Base-by-base conservation (phyloP, 1,284 basidiomycete genomes). In the Ganoderma meredithae region DNA sequence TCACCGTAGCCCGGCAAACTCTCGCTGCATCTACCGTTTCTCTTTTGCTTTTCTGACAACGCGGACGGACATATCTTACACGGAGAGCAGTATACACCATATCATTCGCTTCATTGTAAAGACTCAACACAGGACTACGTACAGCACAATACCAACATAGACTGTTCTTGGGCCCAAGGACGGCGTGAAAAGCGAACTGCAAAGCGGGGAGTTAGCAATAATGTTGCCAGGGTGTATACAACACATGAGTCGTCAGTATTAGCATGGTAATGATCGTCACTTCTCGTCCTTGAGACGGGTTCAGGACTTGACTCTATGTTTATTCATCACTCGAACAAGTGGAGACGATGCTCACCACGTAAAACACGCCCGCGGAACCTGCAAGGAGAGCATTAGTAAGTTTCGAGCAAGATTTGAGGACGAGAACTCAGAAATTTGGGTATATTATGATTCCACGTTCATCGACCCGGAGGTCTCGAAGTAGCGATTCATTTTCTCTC, bases 251-350 rank as follows among this genome's bases (percentile, higher is more conserved):
- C 69, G 81, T 92, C 91, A 93, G 91, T 85, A 93, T 93, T 93
- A 93, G 91, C 91, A 93, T 93, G 92, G 90, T 75, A 83, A 74
- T 78, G 78, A 81, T 91, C 91, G 83, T 90, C 91, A 91, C 83
- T 76, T 74, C 82, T 81, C 79, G 83, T 90, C 89, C 89, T 86
- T 88, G 66, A 88, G 89, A 92, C 86, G 80, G 81, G 82, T 79
- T 93, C 90, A 90, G 92, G 83, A 91, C 92, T 94, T 94, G 92
- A 94, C 92, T 93, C 91, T 92, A 93, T 89, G 83, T 86, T 39
- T 86, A 78, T 84, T 83, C 85, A 91, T 92, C 92, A 86, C 84
- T 71, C 78, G 60, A 74, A 69, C 8, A 27, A 64, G 72, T 59
- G 68, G 63, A 62, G 73, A 64, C 59, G 36, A 61, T 65, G 82